A percentile compares a stretch with the other conserved stretches of the same genome.
phyloP scores from a whole-genome alignment of 148 eudicot species.

The Pouteria glomerata region DNA sequence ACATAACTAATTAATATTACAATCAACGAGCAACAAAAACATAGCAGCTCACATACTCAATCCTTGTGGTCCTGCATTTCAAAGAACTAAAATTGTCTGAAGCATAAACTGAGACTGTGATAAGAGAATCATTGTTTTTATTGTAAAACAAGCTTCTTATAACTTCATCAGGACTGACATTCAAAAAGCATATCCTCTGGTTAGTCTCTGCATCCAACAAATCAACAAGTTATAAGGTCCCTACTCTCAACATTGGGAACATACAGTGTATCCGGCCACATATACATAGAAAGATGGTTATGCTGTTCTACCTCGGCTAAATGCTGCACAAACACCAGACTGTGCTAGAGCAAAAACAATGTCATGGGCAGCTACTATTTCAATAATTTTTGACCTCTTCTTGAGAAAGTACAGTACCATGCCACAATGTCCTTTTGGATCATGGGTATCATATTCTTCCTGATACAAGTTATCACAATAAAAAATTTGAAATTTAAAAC shows the following conservation, averaged over 20 bases:
- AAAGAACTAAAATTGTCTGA: conserved; percentile 91
- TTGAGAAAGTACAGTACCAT: conserved; percentile 71
- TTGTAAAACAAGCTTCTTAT: conserved; percentile 97
- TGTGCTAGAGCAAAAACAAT: conserved; percentile 97
- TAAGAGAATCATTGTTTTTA: conserved; percentile 92
- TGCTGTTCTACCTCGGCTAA: conserved; percentile 65
- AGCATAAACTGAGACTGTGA: conserved; percentile 96
- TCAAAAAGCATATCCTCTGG: conserved; percentile 89
- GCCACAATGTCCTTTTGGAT: conserved; percentile 84
- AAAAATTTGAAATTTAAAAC: background rate
- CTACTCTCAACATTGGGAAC: background rate
- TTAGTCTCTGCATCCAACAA: conserved; percentile 71
- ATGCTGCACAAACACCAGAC: conserved; percentile 96
- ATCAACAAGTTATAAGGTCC: background rate
- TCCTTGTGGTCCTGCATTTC: conserved; percentile 96
- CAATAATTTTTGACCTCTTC: conserved; percentile 85
- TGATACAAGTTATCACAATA: background rate
- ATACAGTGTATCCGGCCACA: background rate
- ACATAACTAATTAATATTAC: background rate
- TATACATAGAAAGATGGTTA: background rate
- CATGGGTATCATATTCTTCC: conserved; percentile 74
- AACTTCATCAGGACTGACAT: conserved; percentile 86
- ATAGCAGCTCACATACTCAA: conserved; percentile 53
- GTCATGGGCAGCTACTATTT: conserved; percentile 97
- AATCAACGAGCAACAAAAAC: background rate